Evolutionary conservation across 192 early-diverging fungal genomes (phyloP).

Genomic region (Piromyces sp.): DNA sequence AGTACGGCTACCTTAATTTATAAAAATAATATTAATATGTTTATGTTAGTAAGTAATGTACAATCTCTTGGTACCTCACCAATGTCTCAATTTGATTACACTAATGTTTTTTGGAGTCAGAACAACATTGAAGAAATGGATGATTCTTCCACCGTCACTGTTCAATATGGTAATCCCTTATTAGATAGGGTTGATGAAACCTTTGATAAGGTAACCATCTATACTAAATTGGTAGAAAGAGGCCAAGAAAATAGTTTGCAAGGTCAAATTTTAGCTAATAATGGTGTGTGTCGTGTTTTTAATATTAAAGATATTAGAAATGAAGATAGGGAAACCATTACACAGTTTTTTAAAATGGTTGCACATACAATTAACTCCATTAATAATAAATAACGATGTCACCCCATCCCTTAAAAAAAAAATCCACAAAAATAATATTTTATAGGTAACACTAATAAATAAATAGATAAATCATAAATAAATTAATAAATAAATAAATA

Average conservation of each 20-base stretch:
- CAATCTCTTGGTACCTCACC: background rate
- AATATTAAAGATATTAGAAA: background rate
- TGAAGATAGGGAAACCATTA: background rate
- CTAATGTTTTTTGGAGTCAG: no score
- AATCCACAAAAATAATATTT: no score
- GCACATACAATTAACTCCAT: no score
- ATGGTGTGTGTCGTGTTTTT: background rate
- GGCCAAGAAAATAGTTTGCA: background rate
- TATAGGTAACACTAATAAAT: no score
- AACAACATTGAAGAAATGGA: no score
- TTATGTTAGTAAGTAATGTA: background rate
- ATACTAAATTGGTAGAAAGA: background rate
- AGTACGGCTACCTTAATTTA: background rate
- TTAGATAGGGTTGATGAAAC: no score
- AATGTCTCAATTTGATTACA: background rate
- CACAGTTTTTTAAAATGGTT: no score
- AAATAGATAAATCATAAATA: no score
- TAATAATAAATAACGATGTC: no score
- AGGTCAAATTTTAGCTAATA: background rate
- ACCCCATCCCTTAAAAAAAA: no score
- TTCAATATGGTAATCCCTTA: background rate
- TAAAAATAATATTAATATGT: background rate
- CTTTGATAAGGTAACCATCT: no score
- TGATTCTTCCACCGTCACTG: background rate
- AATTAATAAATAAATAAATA: no score